Percentiles rank a stretch among this genome's conserved stretches.
These are phyloP conservation scores for Auriculariales sp. DNA, from an alignment of 768 basidiomycete species.

Conservation along the genomic window DNA sequence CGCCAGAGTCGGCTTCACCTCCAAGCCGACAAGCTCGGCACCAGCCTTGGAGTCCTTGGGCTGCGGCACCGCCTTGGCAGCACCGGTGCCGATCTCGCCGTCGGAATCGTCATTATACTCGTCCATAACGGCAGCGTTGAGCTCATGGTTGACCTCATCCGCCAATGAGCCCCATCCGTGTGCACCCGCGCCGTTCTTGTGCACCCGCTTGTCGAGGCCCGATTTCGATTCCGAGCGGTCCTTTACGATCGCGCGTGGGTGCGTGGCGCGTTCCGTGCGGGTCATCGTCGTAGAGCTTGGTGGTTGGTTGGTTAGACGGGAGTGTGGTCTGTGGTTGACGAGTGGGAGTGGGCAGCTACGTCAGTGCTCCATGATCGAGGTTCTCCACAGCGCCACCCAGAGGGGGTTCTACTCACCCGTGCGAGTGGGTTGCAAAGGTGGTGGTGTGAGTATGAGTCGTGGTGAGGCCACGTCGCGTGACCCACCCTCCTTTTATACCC, in stretches of 20 bases:
- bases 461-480: too few relatives aligned
- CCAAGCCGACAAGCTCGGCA: not conserved
- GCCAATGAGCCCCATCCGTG: slow-evolving; percentile 76
- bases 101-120: slow-evolving; percentile 42
- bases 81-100: slow-evolving; percentile 14
- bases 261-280: slow-evolving; percentile 59
- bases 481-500: too few relatives aligned
- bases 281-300: slow-evolving; percentile 44
- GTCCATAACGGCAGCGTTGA: slow-evolving; percentile 33
- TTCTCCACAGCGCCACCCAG: too few relatives aligned
- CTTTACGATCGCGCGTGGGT: slow-evolving; percentile 54
- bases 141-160: slow-evolving; percentile 49
- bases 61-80: slow-evolving; percentile 6
- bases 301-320: not conserved
- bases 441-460: too few relatives aligned
- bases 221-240: slow-evolving; percentile 67
- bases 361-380: too few relatives aligned
- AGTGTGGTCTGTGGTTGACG: not conserved
- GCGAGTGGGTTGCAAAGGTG: too few relatives aligned
- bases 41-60: slow-evolving; percentile 7
- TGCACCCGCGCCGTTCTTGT: slow-evolving; percentile 66
- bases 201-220: slow-evolving; percentile 54
- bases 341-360: too few relatives aligned
- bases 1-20: slow-evolving; percentile 2
- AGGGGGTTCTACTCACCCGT: too few relatives aligned